Evolutionary conservation across 768 basidiomycete genomes (phyloP), one percentile per base, ranked within the genome.

Genomic region (Boletus subcaerulescens): DNA sequence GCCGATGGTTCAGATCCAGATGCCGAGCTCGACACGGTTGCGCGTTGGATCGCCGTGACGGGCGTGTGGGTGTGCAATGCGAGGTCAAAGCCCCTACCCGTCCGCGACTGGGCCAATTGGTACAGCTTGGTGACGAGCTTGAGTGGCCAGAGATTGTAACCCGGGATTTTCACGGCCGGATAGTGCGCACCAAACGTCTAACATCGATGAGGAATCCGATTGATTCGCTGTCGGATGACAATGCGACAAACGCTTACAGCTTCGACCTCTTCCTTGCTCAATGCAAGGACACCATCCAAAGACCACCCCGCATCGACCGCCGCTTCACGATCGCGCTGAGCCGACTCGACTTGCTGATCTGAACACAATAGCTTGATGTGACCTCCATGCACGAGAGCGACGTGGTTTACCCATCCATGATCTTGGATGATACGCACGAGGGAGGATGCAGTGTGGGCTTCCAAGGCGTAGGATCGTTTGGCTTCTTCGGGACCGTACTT

Each of bases 41-140:
- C 53, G 12, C 31, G 45, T 29, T 61, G 48, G 38, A 85, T 75
- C 40, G 74, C 71, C 5, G 73, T 81, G 29, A 85, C 90, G 0
- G 89, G 86, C 0, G 91, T 90, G 58, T 80, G 80, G 0, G 92
- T 93, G 66, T 91, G 86, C 15, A 94, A 71, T 1, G 63, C 60
- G 13, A 94, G 73, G 8, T 76, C 61, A 50, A 82, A 68, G 9
- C 60, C 61, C 3, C 66, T 29, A 1, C 57, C 48, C 1, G 72
- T 64, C 26, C 57, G 51, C 13, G 58, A 58, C 42, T 65, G 62
- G 11, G 83, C 76, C 15, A 77, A 68, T 22, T 74, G 69, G 61
- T 80, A 90, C 9, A 91, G 69, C 43, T 80, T 74, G 1, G 87
- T 84, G 48, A 91, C 88, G n/a, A 91, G 76, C 63, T 93, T 94